Evolutionary conservation across 805 yeast species (phyloP).

Genomic region (Metschnikowia matae): DNA sequence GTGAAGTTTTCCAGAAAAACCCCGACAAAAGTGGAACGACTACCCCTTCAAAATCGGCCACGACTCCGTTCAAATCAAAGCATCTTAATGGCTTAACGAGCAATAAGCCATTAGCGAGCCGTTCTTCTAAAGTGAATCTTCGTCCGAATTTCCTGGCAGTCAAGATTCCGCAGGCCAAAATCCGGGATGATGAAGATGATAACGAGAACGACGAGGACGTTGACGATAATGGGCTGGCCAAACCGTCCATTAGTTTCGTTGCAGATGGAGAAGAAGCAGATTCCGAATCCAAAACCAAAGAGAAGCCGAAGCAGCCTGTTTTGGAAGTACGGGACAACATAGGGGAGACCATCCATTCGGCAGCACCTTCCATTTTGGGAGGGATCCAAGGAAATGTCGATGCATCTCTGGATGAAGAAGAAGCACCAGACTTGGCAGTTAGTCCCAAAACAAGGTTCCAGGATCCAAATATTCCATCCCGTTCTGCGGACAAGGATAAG

Average conservation of each 20-base stretch:
- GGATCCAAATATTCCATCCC: neutral
- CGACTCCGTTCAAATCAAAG: constrained; percentile 4
- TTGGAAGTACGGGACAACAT: neutral
- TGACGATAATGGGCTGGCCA: constrained; percentile 17
- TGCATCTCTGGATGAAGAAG: constrained; percentile 1
- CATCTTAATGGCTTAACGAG: constrained; percentile 1
- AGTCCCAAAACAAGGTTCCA: neutral
- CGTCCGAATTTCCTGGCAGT: constrained; percentile 69
- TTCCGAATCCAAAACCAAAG: constrained; percentile 10
- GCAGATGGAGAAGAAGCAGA: constrained; percentile 37
- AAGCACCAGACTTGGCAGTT: neutral
- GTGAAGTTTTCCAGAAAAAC: neutral
- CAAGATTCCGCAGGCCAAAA: constrained; percentile 63
- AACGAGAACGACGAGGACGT: constrained; percentile 19
- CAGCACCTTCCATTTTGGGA: constrained; percentile 2
- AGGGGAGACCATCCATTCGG: constrained; percentile 1
- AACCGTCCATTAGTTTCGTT: constrained; percentile 60
- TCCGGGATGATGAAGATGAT: constrained; percentile 65
- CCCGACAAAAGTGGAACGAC: neutral
- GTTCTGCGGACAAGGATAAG: constrained; percentile 9
- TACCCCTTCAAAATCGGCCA: neutral
- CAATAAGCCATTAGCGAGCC: constrained; percentile 28
- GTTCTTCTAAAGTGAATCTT: constrained; percentile 34
- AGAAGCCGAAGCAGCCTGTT: neutral
- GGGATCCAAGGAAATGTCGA: constrained; percentile 1